These are phyloP conservation scores for Cladosporium colombiae DNA, from an alignment of 2,329 filamentous ascomycete genomes.

Conservation along the genomic window DNA sequence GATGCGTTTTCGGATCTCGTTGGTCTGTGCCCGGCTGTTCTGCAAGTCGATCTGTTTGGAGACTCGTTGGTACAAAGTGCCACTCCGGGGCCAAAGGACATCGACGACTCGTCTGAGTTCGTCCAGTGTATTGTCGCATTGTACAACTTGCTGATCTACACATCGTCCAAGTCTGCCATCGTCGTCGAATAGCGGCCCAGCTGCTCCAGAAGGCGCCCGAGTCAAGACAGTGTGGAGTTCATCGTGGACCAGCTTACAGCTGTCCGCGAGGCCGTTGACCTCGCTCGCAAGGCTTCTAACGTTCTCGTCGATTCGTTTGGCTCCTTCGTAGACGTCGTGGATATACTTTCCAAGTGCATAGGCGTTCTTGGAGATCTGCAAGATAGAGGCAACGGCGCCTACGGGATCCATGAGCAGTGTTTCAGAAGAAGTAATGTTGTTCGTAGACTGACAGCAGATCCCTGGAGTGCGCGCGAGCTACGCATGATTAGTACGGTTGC, in stretches of 20 bases:
- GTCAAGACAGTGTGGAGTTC: background rate
- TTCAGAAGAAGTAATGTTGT: background rate
- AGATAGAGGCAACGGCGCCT: constrained; percentile 1
- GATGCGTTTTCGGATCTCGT: background rate
- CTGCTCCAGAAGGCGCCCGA: background rate
- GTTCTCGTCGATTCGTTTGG: constrained; percentile 1
- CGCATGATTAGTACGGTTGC: background rate
- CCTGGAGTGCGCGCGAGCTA: background rate
- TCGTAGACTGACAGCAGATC: background rate
- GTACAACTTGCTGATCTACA: background rate
- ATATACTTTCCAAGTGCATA: background rate
- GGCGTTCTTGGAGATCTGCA: constrained; percentile 7
- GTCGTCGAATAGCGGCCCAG: background rate
- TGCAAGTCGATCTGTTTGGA: constrained; percentile 8
- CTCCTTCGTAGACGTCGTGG: background rate
- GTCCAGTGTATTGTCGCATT: background rate
- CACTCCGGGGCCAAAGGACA: background rate
- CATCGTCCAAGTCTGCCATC: constrained; percentile 5
- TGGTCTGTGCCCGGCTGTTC: background rate
- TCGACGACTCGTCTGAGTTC: background rate
- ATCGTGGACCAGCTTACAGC: background rate
- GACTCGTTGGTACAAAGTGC: background rate
- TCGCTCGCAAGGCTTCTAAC: background rate
- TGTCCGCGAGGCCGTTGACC: background rate
- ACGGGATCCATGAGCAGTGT: constrained; percentile 8